These are phyloP conservation scores for Phytophthora brassicae DNA, from an alignment of 352 stramenopile genomes.

Conservation along the genomic window DNA sequence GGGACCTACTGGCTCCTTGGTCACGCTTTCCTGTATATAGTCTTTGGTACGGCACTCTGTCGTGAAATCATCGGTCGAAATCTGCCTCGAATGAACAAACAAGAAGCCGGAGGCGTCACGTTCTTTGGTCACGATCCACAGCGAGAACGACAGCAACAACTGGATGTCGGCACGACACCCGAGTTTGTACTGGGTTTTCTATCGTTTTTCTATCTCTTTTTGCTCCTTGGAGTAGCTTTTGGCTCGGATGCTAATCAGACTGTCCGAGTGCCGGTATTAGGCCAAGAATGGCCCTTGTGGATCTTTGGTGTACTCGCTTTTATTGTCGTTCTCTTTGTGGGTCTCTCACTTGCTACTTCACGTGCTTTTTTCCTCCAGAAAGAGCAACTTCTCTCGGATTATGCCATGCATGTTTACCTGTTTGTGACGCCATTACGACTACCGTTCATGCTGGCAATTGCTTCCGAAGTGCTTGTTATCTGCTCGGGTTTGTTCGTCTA, in stretches of 20 bases:
- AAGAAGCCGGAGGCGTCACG: slow-evolving; percentile 78
- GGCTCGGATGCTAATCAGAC: slow-evolving; percentile 48
- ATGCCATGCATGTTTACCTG: slow-evolving; percentile 75
- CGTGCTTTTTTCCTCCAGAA: slow-evolving; percentile 81
- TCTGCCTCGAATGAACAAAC: slow-evolving; percentile 78
- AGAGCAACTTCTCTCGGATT: slow-evolving; percentile 76
- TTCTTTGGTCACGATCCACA: slow-evolving; percentile 83
- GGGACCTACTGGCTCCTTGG: slow-evolving; percentile 82
- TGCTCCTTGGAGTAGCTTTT: slow-evolving; percentile 80
- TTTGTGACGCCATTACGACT: slow-evolving; percentile 62
- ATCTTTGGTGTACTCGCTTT: slow-evolving; percentile 87
- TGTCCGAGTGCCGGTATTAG: slow-evolving; percentile 54
- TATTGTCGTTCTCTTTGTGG: slow-evolving; percentile 79
- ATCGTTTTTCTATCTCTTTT: slow-evolving; percentile 86
- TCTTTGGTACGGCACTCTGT: slow-evolving; percentile 76
- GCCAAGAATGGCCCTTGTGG: slow-evolving; percentile 79
- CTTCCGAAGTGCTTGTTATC: slow-evolving; percentile 79
- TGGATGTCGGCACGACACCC: slow-evolving; percentile 75
- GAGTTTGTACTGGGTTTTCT: slow-evolving; percentile 84
- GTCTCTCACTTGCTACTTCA: slow-evolving; percentile 70
- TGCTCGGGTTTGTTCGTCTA: slow-evolving; percentile 83
- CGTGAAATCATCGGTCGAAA: slow-evolving; percentile 84
- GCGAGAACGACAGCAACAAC: slow-evolving; percentile 52
- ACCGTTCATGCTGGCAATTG: slow-evolving; percentile 78
- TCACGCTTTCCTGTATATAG: slow-evolving; percentile 77